Conservation (phyloP, 257 asterid genomes). For the Gentiana macrophylla region DNA sequence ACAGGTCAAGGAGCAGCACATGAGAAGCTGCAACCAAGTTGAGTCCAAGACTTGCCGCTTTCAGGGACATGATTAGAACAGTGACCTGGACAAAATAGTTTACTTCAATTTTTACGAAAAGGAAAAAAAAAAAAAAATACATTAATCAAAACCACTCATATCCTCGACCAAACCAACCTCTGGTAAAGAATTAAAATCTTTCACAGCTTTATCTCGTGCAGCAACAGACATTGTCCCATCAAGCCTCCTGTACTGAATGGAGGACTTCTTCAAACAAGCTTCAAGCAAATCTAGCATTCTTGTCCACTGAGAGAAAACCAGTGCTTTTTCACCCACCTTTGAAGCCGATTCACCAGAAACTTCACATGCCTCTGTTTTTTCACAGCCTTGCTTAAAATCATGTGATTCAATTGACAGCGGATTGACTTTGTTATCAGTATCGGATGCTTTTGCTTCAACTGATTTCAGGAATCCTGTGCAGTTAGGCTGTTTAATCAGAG, state of each 20-base stretch:
- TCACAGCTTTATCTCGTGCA: conserved; percentile 93
- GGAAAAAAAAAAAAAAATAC: neutral
- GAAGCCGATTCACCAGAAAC: conserved; percentile 17
- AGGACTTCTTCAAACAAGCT: conserved; percentile 46
- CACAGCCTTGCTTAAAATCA: conserved; percentile 5
- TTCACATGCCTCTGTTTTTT: conserved; percentile 12
- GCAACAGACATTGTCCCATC: conserved; percentile 89
- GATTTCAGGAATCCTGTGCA: conserved; percentile 22
- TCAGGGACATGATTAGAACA: conserved; percentile 91
- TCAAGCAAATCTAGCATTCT: conserved; percentile 97
- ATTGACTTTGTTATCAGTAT: conserved; percentile 19
- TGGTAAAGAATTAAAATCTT: conserved; percentile 80
- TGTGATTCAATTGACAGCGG: conserved; percentile 14
- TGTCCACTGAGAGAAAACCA: conserved; percentile 98
- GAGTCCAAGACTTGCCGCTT: conserved; percentile 97
- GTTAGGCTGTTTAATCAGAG: conserved; percentile 36
- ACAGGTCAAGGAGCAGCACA: conserved; percentile 86
- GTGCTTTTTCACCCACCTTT: conserved; percentile 68
- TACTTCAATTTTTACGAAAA: conserved; percentile 3
- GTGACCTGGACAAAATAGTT: conserved; percentile 42
- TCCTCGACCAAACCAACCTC: conserved; percentile 43
- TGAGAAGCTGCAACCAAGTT: conserved; percentile 97
- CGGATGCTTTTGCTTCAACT: conserved; percentile 14
- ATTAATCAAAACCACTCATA: conserved; percentile 8
- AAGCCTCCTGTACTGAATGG: conserved; percentile 82